A percentile compares a stretch with the other conserved stretches of the same genome.
Conservation (phyloP, 2,329 filamentous ascomycete genomes). For the Apiospora kogelbergensis region DNA sequence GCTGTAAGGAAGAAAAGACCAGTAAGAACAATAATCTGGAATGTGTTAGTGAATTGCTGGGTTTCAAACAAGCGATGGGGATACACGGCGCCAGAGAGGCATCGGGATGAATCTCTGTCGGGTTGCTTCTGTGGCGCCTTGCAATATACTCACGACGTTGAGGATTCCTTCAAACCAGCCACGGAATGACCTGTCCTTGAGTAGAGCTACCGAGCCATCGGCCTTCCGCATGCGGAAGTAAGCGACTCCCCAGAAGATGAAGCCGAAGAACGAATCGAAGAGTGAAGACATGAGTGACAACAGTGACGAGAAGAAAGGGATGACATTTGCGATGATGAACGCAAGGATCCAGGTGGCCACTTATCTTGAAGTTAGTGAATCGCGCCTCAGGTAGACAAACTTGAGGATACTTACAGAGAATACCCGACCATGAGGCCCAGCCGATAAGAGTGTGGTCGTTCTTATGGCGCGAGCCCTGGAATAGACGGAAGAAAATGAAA, state of each 20-base stretch:
- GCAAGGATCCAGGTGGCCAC: conserved; percentile 78
- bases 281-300: conserved; percentile 80
- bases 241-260: conserved; percentile 90
- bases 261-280: conserved; percentile 91
- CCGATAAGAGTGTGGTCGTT: conserved; percentile 77
- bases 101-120: too few relatives aligned
- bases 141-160: conserved; percentile 53
- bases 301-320: conserved; percentile 85
- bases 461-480: conserved; percentile 77
- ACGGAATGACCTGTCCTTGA: conserved; percentile 52
- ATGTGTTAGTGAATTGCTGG: neutral
- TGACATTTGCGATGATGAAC: conserved; percentile 89
- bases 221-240: conserved; percentile 74
- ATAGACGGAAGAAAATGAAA: conserved; percentile 89
- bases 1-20: conserved; percentile 80
- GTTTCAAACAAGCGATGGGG: neutral
- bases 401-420: conserved; percentile 52
- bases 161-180: conserved; percentile 57
- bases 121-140: neutral
- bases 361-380: conserved; percentile 21
- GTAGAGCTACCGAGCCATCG: conserved; percentile 56
- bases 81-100: neutral
- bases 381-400: too few relatives aligned
- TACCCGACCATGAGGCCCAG: conserved; percentile 76
- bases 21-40: conserved; percentile 61